These are phyloP conservation scores for Marasmius sp. DNA, from an alignment of 1,284 basidiomycete genomes.

Conservation along the genomic window DNA sequence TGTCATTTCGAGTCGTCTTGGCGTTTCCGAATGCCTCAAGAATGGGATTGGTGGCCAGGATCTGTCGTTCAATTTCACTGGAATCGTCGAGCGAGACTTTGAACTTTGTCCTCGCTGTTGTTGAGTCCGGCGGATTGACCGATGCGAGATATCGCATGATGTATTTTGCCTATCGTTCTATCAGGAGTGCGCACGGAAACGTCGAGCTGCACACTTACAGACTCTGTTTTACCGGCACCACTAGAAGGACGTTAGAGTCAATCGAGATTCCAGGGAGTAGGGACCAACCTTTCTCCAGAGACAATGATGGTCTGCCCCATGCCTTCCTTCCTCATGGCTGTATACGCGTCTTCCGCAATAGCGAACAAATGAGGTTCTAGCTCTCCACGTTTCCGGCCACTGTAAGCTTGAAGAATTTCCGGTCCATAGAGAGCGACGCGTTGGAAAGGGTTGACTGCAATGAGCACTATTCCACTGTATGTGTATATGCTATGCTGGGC, in stretches of 20 bases:
- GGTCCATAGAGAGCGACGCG: constrained; percentile 91
- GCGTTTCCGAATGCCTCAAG: constrained; percentile 99
- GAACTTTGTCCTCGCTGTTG: constrained; percentile 58
- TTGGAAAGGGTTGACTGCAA: constrained; percentile 98
- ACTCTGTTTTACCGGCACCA: constrained; percentile 99
- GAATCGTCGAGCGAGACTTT: constrained; percentile 79
- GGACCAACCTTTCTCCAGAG: constrained; percentile 88
- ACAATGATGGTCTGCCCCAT: constrained; percentile 99
- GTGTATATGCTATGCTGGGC: constrained; percentile 98
- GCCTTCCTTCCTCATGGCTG: constrained; percentile 93
- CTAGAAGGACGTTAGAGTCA: constrained; percentile 40
- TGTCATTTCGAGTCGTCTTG: constrained; percentile 98
- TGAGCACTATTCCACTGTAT: constrained; percentile 97
- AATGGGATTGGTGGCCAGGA: constrained; percentile 97
- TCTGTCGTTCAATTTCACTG: constrained; percentile 95
- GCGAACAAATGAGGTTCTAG: constrained; percentile 98
- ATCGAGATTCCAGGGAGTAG: constrained; percentile 13
- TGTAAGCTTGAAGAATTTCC: constrained; percentile 97
- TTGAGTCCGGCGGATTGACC: constrained; percentile 80
- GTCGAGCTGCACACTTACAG: constrained; percentile 48
- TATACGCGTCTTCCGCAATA: constrained; percentile 98
- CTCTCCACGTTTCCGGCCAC: constrained; percentile 89
- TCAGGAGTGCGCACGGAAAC: constrained; percentile 1
- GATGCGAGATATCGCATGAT: constrained; percentile 99
- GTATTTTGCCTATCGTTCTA: constrained; percentile 79